phyloP scores from a whole-genome alignment of 805 yeast genomes.

The Myxozyma udenii region DNA sequence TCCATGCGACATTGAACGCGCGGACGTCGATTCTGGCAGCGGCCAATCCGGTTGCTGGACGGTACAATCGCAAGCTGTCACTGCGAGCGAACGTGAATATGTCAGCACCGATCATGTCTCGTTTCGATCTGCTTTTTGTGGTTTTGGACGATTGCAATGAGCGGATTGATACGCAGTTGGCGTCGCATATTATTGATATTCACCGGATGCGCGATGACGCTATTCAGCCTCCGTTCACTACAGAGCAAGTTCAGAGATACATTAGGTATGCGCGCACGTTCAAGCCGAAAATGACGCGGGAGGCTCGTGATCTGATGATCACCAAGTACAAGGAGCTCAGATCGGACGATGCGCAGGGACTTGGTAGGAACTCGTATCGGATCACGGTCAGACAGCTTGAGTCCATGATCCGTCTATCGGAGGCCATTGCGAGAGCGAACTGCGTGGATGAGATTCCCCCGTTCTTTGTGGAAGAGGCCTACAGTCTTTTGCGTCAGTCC shows the following conservation, averaged over 20 bases:
- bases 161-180: slow-evolving; percentile 80
- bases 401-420: slow-evolving; percentile 70
- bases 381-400: slow-evolving; percentile 97
- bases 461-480: slow-evolving; percentile 87
- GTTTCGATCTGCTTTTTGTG: slow-evolving; percentile 93
- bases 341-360: slow-evolving; percentile 85
- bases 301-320: slow-evolving; percentile 74
- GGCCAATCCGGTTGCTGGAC: slow-evolving; percentile 97
- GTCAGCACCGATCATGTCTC: slow-evolving; percentile 98
- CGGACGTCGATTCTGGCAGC: slow-evolving; percentile 96
- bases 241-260: slow-evolving; percentile 83
- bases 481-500: slow-evolving; percentile 81
- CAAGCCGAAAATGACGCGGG: slow-evolving; percentile 81
- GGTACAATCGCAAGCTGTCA: slow-evolving; percentile 84
- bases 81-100: slow-evolving; percentile 82
- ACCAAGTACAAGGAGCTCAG: slow-evolving; percentile 79
- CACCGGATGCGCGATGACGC: slow-evolving; percentile 91
- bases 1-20: slow-evolving; percentile 95
- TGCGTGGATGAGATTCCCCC: slow-evolving; percentile 86
- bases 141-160: slow-evolving; percentile 93
- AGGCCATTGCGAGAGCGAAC: slow-evolving; percentile 95
- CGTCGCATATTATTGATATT: slow-evolving; percentile 86
- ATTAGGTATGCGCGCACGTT: slow-evolving; percentile 90
- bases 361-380: slow-evolving; percentile 75
- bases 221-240: slow-evolving; percentile 80